A percentile compares a stretch with the other conserved stretches of the same genome.
phyloP scores from a whole-genome alignment of 345 rosid genomes.

The Hirschfeldia incana region DNA sequence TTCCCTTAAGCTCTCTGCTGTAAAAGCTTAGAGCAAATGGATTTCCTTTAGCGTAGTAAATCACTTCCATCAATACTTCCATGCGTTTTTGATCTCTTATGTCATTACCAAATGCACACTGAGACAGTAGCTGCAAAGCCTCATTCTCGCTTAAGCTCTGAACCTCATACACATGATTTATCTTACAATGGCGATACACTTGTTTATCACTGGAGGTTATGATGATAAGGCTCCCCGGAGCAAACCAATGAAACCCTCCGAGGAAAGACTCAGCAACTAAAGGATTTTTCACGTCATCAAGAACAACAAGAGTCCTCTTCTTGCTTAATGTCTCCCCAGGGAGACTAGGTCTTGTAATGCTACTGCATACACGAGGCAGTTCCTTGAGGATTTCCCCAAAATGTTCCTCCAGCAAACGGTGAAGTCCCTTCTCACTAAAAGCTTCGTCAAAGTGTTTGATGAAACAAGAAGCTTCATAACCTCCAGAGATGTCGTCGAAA shows the following conservation, averaged over 20 bases:
- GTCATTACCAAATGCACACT: background rate
- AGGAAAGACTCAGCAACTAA: conserved; percentile 13
- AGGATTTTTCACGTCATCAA: conserved; percentile 20
- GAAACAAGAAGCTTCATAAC: conserved; percentile 19
- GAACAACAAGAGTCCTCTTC: conserved; percentile 29
- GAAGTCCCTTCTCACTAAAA: background rate
- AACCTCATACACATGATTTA: conserved; percentile 5
- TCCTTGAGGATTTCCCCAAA: background rate
- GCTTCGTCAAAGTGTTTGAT: conserved; percentile 5
- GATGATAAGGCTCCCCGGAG: conserved; percentile 22
- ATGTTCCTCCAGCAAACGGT: background rate
- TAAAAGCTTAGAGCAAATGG: conserved; percentile 37
- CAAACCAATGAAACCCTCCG: conserved; percentile 7
- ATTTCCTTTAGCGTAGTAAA: conserved; percentile 13
- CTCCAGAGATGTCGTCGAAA: background rate
- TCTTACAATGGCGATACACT: background rate
- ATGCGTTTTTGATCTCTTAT: background rate
- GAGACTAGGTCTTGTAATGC: conserved; percentile 9
- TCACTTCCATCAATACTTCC: background rate
- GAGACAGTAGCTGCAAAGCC: conserved; percentile 8
- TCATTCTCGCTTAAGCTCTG: background rate
- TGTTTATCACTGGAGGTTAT: conserved; percentile 23
- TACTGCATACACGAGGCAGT: conserved; percentile 13
- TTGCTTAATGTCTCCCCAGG: background rate
- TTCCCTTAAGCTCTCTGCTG: background rate